Conservation (phyloP, 73 alveolate species). For the Symbiodinium pilosum region DNA sequence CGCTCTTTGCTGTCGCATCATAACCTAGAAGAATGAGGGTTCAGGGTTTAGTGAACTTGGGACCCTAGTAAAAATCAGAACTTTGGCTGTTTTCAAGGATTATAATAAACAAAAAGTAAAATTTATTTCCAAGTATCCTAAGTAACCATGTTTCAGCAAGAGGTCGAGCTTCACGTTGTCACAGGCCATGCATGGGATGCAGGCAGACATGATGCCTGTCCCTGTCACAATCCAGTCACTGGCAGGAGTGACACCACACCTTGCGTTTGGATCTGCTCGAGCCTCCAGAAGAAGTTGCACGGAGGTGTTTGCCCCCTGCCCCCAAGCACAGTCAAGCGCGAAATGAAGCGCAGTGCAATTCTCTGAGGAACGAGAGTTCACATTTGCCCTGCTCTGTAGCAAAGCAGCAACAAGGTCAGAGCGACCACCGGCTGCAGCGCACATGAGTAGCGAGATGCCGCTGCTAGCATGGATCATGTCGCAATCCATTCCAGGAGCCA, state of each 20-base stretch:
- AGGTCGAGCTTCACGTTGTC: not conserved
- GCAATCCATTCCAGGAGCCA: not conserved
- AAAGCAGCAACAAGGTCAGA: not conserved
- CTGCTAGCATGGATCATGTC: not conserved
- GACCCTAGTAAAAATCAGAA: no score
- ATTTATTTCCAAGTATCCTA: no score
- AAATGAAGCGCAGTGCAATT: not conserved
- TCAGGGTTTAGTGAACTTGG: no score
- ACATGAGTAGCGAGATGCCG: conserved; percentile 11
- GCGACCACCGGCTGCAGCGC: not conserved
- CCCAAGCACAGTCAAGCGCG: not conserved
- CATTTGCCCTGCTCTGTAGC: conserved; percentile 2
- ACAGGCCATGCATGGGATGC: not conserved
- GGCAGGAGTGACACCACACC: not conserved
- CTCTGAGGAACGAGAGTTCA: not conserved
- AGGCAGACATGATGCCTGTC: not conserved
- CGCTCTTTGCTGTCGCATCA: not conserved
- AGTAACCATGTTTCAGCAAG: not conserved
- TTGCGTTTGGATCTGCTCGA: conserved; percentile 15
- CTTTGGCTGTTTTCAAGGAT: no score
- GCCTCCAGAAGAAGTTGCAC: not conserved
- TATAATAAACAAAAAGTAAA: no score
- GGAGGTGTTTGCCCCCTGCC: not conserved
- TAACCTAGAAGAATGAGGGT: no score
- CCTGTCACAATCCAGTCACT: not conserved